Evolutionary conservation across 2,329 filamentous ascomycete genomes (phyloP).

Genomic region (Phaeoacremonium minimum): DNA sequence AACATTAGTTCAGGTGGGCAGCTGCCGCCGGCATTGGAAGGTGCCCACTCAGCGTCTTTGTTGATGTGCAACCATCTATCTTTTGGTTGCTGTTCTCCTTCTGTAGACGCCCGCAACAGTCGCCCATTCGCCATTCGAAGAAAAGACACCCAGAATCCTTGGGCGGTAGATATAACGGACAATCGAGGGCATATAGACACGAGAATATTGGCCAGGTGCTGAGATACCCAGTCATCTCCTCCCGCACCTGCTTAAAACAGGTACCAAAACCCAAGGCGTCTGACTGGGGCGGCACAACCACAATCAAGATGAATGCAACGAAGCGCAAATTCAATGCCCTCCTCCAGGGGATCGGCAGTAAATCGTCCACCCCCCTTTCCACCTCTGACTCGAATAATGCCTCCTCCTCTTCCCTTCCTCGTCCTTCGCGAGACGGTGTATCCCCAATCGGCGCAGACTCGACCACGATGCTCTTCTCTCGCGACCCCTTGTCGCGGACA

Average conservation of each 20-base stretch:
- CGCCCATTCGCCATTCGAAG: not conserved
- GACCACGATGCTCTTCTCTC: conserved; percentile 14
- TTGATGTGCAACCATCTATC: not conserved
- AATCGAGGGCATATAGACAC: not conserved
- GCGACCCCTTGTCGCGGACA: conserved; percentile 9
- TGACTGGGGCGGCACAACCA: not conserved
- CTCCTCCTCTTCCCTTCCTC: conserved; percentile 9
- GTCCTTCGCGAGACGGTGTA: not conserved
- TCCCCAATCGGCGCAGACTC: conserved; percentile 10
- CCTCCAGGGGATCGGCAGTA: conserved; percentile 60
- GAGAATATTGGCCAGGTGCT: not conserved
- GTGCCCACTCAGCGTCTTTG: not conserved
- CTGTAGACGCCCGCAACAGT: not conserved
- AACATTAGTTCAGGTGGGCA: too few species aligned
- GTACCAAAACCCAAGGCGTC: not conserved
- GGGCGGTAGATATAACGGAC: too few species aligned
- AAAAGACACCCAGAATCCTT: not conserved
- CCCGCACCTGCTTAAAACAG: not conserved
- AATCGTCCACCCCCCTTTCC: conserved; percentile 34
- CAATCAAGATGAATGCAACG: conserved; percentile 61
- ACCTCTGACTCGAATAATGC: conserved; percentile 29
- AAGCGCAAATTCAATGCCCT: conserved; percentile 80
- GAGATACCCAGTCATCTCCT: not conserved
- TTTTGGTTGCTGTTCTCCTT: not conserved
- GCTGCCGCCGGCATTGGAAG: too few species aligned